Percentiles rank a stretch among this genome's conserved stretches.
These are phyloP conservation scores for Picea mariana DNA, from an alignment of 83 land plant species.

Conservation along the genomic window DNA sequence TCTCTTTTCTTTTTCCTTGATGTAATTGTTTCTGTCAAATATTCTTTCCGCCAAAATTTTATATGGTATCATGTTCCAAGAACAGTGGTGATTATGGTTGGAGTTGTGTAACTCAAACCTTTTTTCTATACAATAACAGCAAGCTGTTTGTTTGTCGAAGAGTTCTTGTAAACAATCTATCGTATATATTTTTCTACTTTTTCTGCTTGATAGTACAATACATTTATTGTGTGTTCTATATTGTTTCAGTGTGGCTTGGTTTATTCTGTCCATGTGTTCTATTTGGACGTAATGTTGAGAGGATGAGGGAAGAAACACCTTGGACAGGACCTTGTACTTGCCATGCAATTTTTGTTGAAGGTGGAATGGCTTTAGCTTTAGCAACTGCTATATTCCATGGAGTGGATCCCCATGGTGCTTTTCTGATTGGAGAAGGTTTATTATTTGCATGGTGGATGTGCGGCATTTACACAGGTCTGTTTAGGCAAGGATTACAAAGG, in stretches of 20 bases:
- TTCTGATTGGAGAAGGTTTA: constrained; percentile 80
- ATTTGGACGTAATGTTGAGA: constrained; percentile 89
- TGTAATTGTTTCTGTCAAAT: too few relatives aligned
- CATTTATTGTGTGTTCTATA: too few relatives aligned
- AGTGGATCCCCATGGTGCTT: constrained; percentile 64
- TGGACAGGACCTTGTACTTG: constrained; percentile 81
- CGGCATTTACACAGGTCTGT: constrained; percentile 89
- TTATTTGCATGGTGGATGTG: constrained; percentile 98
- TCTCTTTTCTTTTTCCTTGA: too few relatives aligned
- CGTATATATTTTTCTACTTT: too few relatives aligned
- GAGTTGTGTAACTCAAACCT: too few relatives aligned
- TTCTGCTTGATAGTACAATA: too few relatives aligned
- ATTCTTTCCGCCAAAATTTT: too few relatives aligned
- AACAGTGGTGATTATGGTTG: too few relatives aligned
- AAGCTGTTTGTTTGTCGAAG: too few relatives aligned
- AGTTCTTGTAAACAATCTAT: too few relatives aligned
- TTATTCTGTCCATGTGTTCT: constrained; percentile 89
- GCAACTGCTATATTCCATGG: constrained; percentile 71
- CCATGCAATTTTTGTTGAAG: constrained; percentile 94
- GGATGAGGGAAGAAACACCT: constrained; percentile 68
- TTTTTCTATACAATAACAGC: too few relatives aligned
- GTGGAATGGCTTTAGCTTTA: constrained; percentile 85
- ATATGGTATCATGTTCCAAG: too few relatives aligned
- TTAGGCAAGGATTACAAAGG: constrained; percentile 76
- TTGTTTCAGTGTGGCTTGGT: constrained; percentile 35